Base-by-base conservation (phyloP, 495 filamentous ascomycete species). In the Trypethelium eluteriae region DNA sequence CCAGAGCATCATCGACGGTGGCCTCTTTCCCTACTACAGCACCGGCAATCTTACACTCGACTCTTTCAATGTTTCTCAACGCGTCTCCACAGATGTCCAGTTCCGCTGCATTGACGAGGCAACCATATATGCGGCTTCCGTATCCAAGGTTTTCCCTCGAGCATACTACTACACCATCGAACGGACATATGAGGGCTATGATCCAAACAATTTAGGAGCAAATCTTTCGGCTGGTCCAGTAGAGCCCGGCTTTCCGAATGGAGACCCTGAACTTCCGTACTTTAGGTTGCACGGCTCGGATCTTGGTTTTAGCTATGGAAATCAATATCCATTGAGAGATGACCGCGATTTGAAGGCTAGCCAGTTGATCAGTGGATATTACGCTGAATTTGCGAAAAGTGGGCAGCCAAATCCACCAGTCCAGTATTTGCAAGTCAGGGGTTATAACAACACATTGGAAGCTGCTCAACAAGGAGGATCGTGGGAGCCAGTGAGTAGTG, bases 131-230 rank as follows among this genome's bases (percentile, higher is more conserved):
- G 76, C 78, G 0, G 78, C 74, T 35, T 59, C 70, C 0, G 62
- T 68, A 39, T 71, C 76, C 18, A 68, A 71, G 12, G 73, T 72
- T 6, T 79, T 81, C 70, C 64, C 70, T 38, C 67, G 65, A 35
- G 73, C 77, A 2, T 82, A 81, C 72, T 81, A 77, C 73, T 82
- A 80, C 70, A 78, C 80, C 65, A 76, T 80, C 57, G 75, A 77
- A 46, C 76, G 79, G 39, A 74, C 76, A 9, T 75, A 68, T 34
- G 66, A 71, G 36, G 76, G 75, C 18, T 78, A 75, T 65, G 72
- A 81, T 67, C 76, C 79, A 38, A 81, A 81, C 62, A 67, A 71
- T 61, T 70, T 81, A 3, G 78, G 77, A 36, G 74, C 49, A 7
- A 72, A 50, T 50, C 69, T 70, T 32, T 70, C 69, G 11, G 63